Conservation (phyloP, 768 basidiomycete species). For the Mycena capillaripes region DNA sequence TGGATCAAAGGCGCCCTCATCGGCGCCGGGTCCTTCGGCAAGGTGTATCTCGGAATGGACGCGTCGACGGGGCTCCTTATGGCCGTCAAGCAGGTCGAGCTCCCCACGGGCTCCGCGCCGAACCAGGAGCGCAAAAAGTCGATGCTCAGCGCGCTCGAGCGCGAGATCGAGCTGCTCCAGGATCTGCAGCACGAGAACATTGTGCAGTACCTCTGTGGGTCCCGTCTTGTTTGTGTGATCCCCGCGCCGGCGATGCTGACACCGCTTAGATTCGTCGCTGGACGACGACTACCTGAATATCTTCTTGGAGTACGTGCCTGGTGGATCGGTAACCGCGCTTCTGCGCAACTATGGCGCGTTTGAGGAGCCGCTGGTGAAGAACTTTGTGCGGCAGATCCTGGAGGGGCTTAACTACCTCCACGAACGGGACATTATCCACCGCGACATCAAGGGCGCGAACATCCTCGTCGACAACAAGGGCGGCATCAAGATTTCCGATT, state of each 20-base stretch:
- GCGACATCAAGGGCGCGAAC: conserved; percentile 99
- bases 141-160: conserved; percentile 93
- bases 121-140: conserved; percentile 95
- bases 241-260: neutral
- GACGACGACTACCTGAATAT: conserved; percentile 95
- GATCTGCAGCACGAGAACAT: conserved; percentile 96
- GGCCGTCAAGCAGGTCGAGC: conserved; percentile 98
- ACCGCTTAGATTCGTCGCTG: conserved; percentile 84
- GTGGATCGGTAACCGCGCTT: conserved; percentile 92
- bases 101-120: conserved; percentile 84
- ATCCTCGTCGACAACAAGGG: conserved; percentile 99
- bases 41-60: conserved; percentile 97
- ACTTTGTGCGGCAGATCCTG: conserved; percentile 93
- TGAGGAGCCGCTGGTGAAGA: conserved; percentile 91
- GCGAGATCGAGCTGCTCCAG: conserved; percentile 94
- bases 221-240: neutral
- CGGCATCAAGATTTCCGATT: conserved; percentile 97
- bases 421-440: conserved; percentile 94
- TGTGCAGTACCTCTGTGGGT: conserved; percentile 96
- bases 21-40: conserved; percentile 94
- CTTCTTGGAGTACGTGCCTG: conserved; percentile 97
- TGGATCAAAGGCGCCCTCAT: conserved; percentile 98
- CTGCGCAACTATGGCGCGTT: conserved; percentile 94
- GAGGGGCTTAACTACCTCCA: conserved; percentile 92
- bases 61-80: conserved; percentile 90